phyloP scores from a whole-genome alignment of 2,329 filamentous ascomycete species.

The Pseudogymnoascus sp. region DNA sequence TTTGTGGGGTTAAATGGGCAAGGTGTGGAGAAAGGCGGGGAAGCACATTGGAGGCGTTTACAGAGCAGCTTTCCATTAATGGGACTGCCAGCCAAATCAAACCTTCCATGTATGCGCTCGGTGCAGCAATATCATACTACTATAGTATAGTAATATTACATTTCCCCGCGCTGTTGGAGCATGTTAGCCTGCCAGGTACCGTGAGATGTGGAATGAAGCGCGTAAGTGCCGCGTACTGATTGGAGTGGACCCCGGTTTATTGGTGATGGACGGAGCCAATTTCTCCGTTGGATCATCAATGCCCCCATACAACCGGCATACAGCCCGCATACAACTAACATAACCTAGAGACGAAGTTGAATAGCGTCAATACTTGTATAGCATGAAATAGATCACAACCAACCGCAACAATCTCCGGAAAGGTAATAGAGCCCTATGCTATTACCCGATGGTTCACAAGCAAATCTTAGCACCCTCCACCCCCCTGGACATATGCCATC shows the following conservation, averaged over 20 bases:
- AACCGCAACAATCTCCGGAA: slow-evolving; percentile 1
- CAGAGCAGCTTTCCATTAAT: not conserved
- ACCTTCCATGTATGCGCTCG: not conserved
- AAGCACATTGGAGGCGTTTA: slow-evolving; percentile 1
- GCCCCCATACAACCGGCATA: not conserved
- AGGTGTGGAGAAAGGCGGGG: not conserved
- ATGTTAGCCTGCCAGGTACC: not conserved
- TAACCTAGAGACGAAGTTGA: not conserved
- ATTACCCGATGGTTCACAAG: not conserved
- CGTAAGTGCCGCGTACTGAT: not conserved
- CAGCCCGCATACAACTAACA: not conserved
- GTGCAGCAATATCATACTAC: not conserved
- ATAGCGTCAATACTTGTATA: not conserved
- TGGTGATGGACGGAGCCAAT: not conserved
- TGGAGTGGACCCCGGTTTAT: not conserved
- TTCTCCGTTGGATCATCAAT: not conserved
- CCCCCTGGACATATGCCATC: not conserved
- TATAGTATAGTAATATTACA: not conserved
- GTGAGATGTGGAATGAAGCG: not conserved
- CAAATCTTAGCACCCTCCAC: not conserved
- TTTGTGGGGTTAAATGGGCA: not conserved
- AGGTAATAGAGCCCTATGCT: not conserved
- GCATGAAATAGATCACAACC: not conserved
- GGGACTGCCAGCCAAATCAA: not conserved
- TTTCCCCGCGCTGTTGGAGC: not conserved